phyloP scores from a whole-genome alignment of 805 yeast genomes.

The Saccharomycopsis selenospora region DNA sequence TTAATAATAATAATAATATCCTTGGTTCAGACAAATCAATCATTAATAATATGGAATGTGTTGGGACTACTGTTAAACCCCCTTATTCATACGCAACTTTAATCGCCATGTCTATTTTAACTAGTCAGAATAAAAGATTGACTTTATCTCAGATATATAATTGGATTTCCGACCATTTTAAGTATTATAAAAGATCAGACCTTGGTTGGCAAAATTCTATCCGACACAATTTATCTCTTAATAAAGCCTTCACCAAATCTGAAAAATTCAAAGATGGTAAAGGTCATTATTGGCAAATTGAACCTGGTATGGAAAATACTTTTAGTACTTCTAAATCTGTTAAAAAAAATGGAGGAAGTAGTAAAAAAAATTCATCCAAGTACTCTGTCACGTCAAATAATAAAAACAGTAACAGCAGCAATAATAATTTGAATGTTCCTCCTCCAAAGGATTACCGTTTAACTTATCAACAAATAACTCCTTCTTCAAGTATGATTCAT shows the following conservation, averaged over 20 bases:
- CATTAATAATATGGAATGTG: slow-evolving; percentile 8
- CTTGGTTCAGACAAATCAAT: too few relatives aligned
- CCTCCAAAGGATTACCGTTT: neutral
- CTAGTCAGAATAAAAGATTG: slow-evolving; percentile 64
- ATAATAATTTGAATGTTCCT: slow-evolving; percentile 7
- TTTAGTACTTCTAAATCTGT: slow-evolving; percentile 59
- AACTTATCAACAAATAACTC: slow-evolving; percentile 17
- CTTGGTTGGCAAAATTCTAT: slow-evolving; percentile 98
- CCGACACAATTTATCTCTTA: slow-evolving; percentile 85
- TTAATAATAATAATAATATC: neutral
- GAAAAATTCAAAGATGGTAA: slow-evolving; percentile 87
- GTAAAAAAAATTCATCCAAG: slow-evolving; percentile 11
- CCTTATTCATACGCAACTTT: slow-evolving; percentile 91
- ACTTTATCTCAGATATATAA: slow-evolving; percentile 79
- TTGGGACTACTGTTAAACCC: slow-evolving; percentile 51
- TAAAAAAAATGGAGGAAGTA: slow-evolving; percentile 26
- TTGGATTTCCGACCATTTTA: slow-evolving; percentile 87
- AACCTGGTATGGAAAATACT: slow-evolving; percentile 72
- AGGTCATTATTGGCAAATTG: slow-evolving; percentile 86
- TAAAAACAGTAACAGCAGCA: slow-evolving; percentile 10
- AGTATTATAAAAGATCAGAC: slow-evolving; percentile 74
- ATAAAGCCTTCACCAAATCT: slow-evolving; percentile 86
- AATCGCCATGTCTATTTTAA: slow-evolving; percentile 86
- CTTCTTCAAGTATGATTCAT: slow-evolving; percentile 19
- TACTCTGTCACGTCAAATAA: neutral